Conservation (phyloP, 2,329 filamentous ascomycete species). For the Bertia moriformis region DNA sequence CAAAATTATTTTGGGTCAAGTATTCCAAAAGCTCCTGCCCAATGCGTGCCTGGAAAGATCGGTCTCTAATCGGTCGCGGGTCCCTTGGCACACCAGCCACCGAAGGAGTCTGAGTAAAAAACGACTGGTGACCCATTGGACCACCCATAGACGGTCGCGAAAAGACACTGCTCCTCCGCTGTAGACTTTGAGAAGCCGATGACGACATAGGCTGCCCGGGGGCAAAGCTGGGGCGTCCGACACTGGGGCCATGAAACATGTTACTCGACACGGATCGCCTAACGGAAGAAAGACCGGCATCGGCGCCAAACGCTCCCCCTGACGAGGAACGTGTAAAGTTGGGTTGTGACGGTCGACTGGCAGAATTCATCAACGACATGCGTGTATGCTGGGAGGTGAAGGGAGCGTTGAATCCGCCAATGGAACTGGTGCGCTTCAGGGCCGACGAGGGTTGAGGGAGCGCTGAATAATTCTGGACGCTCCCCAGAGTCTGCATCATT, state of each 20-base stretch:
- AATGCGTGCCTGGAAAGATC: slow-evolving; percentile 66
- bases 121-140: background rate
- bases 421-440: background rate
- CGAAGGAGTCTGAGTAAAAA: slow-evolving; percentile 39
- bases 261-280: slow-evolving; percentile 11
- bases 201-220: slow-evolving; percentile 52
- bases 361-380: background rate
- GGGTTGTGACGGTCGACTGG: background rate
- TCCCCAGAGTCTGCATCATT: background rate
- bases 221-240: slow-evolving; percentile 69
- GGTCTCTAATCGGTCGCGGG: slow-evolving; percentile 71
- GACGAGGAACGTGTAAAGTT: background rate
- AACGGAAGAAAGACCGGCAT: slow-evolving; percentile 46
- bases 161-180: slow-evolving; percentile 72
- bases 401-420: background rate
- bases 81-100: slow-evolving; percentile 73
- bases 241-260: slow-evolving; percentile 37
- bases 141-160: slow-evolving; percentile 41
- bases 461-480: background rate
- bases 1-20: slow-evolving; percentile 83
- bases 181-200: slow-evolving; percentile 33
- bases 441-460: background rate
- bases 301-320: slow-evolving; percentile 51
- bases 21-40: slow-evolving; percentile 85
- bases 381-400: background rate